phyloP scores from a whole-genome alignment of 805 yeast genomes.

The Vanderwaltozyma tropicalis region DNA sequence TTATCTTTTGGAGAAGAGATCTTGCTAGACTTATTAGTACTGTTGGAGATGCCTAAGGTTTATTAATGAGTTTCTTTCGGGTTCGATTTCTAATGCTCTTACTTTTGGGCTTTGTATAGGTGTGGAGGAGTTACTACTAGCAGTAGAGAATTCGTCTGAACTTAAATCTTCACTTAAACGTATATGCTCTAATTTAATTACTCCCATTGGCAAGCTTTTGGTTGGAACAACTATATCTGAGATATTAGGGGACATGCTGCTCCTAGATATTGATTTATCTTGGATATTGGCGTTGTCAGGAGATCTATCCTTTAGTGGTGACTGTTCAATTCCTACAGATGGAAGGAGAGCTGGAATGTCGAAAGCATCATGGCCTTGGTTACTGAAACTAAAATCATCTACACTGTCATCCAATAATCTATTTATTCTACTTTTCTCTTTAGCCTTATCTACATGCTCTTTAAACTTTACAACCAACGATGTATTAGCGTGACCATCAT shows the following conservation, averaged over 20 bases:
- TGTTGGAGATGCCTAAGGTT: not conserved
- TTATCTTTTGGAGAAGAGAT: too few relatives aligned
- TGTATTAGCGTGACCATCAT: not conserved
- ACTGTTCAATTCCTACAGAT: not conserved
- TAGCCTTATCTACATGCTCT: conserved; percentile 15
- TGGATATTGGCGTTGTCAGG: not conserved
- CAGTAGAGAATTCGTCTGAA: conserved; percentile 5
- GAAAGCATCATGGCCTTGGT: conserved; percentile 22
- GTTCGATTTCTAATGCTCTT: not conserved
- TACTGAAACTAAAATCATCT: conserved; percentile 25
- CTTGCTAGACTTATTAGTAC: too few relatives aligned
- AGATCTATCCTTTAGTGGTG: not conserved
- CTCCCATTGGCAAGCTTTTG: not conserved
- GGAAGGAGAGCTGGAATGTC: conserved; percentile 12
- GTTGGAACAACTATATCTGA: too few relatives aligned
- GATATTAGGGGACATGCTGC: not conserved
- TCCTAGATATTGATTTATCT: too few relatives aligned
- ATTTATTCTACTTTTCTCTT: conserved; percentile 16
- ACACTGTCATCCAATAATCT: conserved; percentile 24
- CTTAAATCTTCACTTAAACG: conserved; percentile 1
- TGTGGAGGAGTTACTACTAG: conserved; percentile 8
- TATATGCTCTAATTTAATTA: conserved; percentile 1
- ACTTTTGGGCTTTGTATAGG: conserved; percentile 11
- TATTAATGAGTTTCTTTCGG: too few relatives aligned
- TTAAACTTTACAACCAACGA: conserved; percentile 14